Base-by-base conservation (phyloP, 352 stramenopile genomes). In the Lagenidium giganteum region DNA sequence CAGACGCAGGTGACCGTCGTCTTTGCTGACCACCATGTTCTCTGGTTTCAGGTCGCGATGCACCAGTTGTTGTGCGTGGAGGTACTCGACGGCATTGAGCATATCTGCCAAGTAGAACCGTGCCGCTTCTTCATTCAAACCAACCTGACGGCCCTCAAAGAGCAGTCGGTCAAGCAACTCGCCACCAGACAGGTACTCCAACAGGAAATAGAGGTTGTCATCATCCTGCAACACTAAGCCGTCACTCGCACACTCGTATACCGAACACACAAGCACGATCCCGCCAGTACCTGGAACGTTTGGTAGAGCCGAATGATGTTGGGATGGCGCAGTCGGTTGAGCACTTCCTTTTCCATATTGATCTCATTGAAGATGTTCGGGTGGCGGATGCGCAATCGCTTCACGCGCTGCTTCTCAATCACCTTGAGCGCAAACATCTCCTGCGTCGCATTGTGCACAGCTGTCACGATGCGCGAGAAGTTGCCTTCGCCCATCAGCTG, bases 311-410 rank as follows among this genome's bases (percentile, higher is more conserved):
- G 59, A 26, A 98, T 80, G 56, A 98, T 85, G 59, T 91, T 91
- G 5, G 88, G 78, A 56, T 98, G 90, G 26, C 57, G 57, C 37
- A 92, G 62, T 31, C 52, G 60, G 47, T 87, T 91, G 17, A 95
- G 76, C 42, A 96, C 86, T 11, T 94, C 64, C 56, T 95, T 89
- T 67, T 98, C 95, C 93, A 98, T 98, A 36, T 90, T 68, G 48
- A 98, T 96, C 65, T 98, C 95, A 63, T 98, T 98, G 58, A 95
- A 91, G 5, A 98, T 91, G 58, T 98, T 98, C 32, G 88, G 87
- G 64, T 98, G 95, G 46, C 96, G 86, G 21, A 86, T 57, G 46
- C 79, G 77, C 35, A 94, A 54, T 4, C 79, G 65, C 42, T 86
- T 84, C 20, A 93, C 75, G 41, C 77, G 70, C 48, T 77, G 57